These are phyloP conservation scores for Pestalotiopsis fici DNA, from an alignment of 2,329 filamentous ascomycete genomes.

Conservation along the genomic window DNA sequence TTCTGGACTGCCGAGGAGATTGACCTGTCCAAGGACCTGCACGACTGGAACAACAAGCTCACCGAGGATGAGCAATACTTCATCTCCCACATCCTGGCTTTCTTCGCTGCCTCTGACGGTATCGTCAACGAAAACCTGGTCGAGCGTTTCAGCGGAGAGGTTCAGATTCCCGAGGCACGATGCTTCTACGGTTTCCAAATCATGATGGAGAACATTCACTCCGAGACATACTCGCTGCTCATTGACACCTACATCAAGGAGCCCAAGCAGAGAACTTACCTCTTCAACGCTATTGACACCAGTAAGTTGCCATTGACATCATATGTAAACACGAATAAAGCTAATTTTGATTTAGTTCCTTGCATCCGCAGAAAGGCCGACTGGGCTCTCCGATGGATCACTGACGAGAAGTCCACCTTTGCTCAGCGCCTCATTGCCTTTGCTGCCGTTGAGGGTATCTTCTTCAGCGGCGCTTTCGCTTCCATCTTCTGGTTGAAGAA, in stretches of 20 bases:
- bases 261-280: constrained; percentile 86
- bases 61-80: constrained; percentile 98
- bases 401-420: constrained; percentile 90
- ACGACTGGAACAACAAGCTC: constrained; percentile 98
- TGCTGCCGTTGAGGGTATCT: constrained; percentile 97
- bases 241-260: constrained; percentile 99
- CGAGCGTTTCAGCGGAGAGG: constrained; percentile 95
- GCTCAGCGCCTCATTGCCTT: constrained; percentile 95
- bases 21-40: constrained; percentile 96
- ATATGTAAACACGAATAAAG: constrained; percentile 52
- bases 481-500: constrained; percentile 99
- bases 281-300: constrained; percentile 98
- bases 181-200: constrained; percentile 99
- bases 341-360: constrained; percentile 63
- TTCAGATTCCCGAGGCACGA: constrained; percentile 95
- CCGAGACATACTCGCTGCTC: constrained; percentile 97
- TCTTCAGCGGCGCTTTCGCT: constrained; percentile 98
- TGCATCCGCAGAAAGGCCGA: constrained; percentile 99
- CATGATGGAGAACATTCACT: constrained; percentile 99
- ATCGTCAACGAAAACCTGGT: constrained; percentile 99
- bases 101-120: constrained; percentile 97
- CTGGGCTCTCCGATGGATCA: constrained; percentile 95
- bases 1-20: constrained; percentile 99
- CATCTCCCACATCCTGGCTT: constrained; percentile 96
- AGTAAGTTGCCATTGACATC: constrained; percentile 65